Percentiles rank a stretch among this genome's conserved stretches.
phyloP scores from a whole-genome alignment of 192 early-diverging fungal genomes.

The Funneliformis mosseae region DNA sequence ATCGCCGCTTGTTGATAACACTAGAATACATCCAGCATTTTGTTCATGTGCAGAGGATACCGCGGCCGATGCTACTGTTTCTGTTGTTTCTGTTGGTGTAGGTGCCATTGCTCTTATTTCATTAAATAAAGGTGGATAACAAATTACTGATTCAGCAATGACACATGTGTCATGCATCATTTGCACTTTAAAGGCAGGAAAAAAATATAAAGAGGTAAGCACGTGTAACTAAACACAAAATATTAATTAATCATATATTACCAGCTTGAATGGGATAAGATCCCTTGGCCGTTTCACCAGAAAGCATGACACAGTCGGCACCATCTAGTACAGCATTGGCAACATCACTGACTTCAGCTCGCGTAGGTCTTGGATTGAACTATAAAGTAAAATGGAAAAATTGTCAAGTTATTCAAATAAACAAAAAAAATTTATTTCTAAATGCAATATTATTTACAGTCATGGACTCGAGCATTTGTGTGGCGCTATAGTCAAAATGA shows the following conservation, averaged over 20 bases:
- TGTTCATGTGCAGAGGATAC: constrained; percentile 82
- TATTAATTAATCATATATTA: background rate
- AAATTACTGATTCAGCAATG: constrained; percentile 90
- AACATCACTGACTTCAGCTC: constrained; percentile 98
- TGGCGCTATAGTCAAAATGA: constrained; percentile 62
- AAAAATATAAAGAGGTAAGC: background rate
- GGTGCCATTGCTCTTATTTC: constrained; percentile 76
- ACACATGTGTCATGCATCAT: constrained; percentile 96
- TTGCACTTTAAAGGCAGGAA: constrained; percentile 63
- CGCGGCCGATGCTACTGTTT: constrained; percentile 91
- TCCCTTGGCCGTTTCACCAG: constrained; percentile 98
- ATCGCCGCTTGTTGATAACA: constrained; percentile 86
- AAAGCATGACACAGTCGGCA: constrained; percentile 98
- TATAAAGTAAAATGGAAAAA: constrained; percentile 21
- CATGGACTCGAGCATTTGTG: constrained; percentile 98
- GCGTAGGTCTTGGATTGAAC: constrained; percentile 96
- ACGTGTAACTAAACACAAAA: background rate
- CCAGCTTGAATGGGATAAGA: constrained; percentile 82
- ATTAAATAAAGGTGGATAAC: constrained; percentile 93
- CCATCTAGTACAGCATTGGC: constrained; percentile 98
- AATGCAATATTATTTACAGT: constrained; percentile 52
- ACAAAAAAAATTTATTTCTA: constrained; percentile 16
- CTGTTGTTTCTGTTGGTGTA: constrained; percentile 81
- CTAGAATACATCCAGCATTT: constrained; percentile 86
- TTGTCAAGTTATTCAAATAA: background rate